Evolutionary conservation across 2,329 filamentous ascomycete genomes (phyloP), one percentile per base, ranked within the genome.

Genomic region (Penicillium sp.): DNA sequence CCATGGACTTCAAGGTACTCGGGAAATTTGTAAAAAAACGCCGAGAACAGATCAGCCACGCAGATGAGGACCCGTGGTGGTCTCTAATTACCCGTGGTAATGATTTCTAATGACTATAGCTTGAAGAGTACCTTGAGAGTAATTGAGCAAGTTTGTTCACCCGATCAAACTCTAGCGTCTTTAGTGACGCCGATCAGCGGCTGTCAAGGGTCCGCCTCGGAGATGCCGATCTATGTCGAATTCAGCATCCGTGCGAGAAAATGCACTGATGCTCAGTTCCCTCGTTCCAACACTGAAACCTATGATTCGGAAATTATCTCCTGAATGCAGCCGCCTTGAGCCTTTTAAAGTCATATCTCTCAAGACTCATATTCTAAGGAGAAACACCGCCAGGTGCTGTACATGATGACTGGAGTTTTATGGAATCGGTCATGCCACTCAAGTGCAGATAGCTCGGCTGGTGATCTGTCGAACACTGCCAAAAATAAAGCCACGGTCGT

Each of bases 61-160:
- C 28, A 29, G 5, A 29, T 12, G 28, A 29, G 28, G 28, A 9
- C 28, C 28, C 28, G 6, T 12, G 28, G 28, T 29, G 6, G 10
- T 29, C 10, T 12, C 7, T 29, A 3, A 29, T 29, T 29, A 29
- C 28, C 28, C 8, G 10, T 12, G 7, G 28, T 29, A 5, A 10
- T 10, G 18, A 29, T 29, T 29, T 29, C 1, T 9, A 29, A 29
- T 29, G 3, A 12, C 28, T 29, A 8, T 29, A 39, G 28, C 28
- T 6, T 26, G 2, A 16, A 8, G 54, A 53, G 62, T 53, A 64
- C 64, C 64, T 61, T 68, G 66, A 68, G 66, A 34, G 59, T 54
- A 50, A 66, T 69, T 69, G 66, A 66, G 65, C 55, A 61, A 43
- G 43, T 65, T 69, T 61, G 46, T n/a, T 48, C 50, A 45, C 54